A percentile compares a stretch with the other conserved stretches of the same genome.
These are phyloP conservation scores for Talaromyces sp. DNA, from an alignment of 2,329 filamentous ascomycete genomes.

Conservation along the genomic window DNA sequence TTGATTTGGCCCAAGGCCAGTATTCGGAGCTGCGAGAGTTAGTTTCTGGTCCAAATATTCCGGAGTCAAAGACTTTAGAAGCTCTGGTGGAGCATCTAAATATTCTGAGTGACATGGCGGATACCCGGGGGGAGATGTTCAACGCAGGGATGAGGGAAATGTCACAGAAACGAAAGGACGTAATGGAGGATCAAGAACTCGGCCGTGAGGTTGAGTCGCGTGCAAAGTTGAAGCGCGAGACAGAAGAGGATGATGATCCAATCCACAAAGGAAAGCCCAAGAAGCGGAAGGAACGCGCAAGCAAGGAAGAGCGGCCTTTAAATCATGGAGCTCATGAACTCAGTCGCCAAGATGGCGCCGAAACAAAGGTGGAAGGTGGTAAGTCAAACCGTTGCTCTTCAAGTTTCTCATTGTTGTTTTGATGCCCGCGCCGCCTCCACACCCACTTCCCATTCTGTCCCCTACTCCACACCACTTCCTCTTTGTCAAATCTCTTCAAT, in stretches of 20 bases:
- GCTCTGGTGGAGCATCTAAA: constrained; percentile 59
- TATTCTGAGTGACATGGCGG: constrained; percentile 59
- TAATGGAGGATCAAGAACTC: constrained; percentile 54
- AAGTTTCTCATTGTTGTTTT: not conserved
- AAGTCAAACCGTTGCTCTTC: constrained; percentile 19
- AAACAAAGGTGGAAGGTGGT: constrained; percentile 60
- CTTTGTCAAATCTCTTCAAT: constrained; percentile 10
- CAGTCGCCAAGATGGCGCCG: constrained; percentile 65
- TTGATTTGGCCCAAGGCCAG: constrained; percentile 52
- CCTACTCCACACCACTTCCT: constrained; percentile 14
- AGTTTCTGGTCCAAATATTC: constrained; percentile 52
- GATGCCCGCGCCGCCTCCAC: constrained; percentile 5
- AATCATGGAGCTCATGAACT: constrained; percentile 66
- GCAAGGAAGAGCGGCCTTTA: constrained; percentile 62
- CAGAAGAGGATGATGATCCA: constrained; percentile 50
- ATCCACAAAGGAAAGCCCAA: constrained; percentile 68
- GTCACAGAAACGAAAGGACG: constrained; percentile 60
- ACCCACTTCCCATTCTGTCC: constrained; percentile 15
- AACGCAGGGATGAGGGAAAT: constrained; percentile 63
- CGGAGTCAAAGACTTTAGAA: constrained; percentile 51
- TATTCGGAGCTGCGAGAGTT: constrained; percentile 63
- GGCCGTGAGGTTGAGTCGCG: constrained; percentile 56
- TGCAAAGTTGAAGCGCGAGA: constrained; percentile 48
- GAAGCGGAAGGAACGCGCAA: constrained; percentile 74
- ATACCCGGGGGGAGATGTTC: constrained; percentile 60